Evolutionary conservation across 2,329 filamentous ascomycete species (phyloP).

Genomic region (Fonsecaea monophora): DNA sequence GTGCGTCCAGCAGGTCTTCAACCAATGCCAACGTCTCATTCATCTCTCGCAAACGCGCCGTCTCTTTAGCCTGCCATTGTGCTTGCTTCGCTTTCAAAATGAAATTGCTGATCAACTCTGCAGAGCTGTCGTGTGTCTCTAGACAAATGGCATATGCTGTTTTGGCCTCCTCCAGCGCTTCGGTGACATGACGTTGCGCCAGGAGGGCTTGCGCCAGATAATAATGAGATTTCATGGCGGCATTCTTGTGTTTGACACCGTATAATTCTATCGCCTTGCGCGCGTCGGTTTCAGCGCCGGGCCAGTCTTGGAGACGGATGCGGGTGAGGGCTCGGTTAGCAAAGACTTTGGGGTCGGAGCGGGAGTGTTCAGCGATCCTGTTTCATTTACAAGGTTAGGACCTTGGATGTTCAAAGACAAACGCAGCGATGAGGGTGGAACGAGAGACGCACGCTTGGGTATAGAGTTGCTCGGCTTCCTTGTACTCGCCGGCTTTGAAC

Average conservation of each 20-base stretch:
- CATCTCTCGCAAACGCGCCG: conserved; percentile 53
- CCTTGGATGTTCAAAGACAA: neutral
- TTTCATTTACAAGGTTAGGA: neutral
- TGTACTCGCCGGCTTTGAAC: conserved; percentile 54
- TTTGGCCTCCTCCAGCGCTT: conserved; percentile 73
- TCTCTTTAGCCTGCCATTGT: conserved; percentile 79
- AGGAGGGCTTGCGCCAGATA: conserved; percentile 84
- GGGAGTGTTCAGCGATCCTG: conserved; percentile 75
- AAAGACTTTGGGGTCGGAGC: conserved; percentile 78
- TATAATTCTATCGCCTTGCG: conserved; percentile 73
- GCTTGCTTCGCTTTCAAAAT: conserved; percentile 84
- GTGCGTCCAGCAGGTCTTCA: conserved; percentile 50
- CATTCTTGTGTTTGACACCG: conserved; percentile 48
- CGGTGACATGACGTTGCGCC: conserved; percentile 72
- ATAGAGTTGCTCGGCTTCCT: conserved; percentile 55
- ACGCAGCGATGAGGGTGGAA: neutral
- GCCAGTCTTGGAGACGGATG: conserved; percentile 74
- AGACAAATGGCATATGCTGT: conserved; percentile 76
- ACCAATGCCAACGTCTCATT: conserved; percentile 50
- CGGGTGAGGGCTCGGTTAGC: conserved; percentile 88
- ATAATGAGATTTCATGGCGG: conserved; percentile 81
- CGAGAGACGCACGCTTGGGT: conserved; percentile 52
- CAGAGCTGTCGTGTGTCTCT: conserved; percentile 67
- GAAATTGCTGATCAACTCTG: conserved; percentile 72
- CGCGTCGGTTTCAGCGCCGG: conserved; percentile 79